Base-by-base conservation (phyloP, 2,329 filamentous ascomycete genomes). In the Harringtonia aguacate region DNA sequence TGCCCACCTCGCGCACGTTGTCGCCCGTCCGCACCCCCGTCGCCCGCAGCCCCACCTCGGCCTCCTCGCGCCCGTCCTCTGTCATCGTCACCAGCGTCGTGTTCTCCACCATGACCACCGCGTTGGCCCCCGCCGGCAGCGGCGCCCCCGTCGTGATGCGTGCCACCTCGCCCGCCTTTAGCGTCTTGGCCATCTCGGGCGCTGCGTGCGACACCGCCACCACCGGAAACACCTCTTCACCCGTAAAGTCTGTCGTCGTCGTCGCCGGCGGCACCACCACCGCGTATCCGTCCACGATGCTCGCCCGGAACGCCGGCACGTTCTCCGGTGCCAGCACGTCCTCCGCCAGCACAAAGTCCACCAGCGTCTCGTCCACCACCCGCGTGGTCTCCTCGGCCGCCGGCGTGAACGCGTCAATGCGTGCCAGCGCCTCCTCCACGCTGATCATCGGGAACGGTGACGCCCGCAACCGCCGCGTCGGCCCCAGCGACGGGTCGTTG, bases 71-170 rank as follows among this genome's bases (percentile, higher is more conserved):
- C 81, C 85, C 80, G 0, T 28, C 22, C 0, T 28, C 22, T 17
- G 87, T 92, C 61, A 77, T 79, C 2, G 76, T 80, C 48, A 75
- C 78, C 5, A 98, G 68, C 1, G 81, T 65, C 0, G 92, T 98
- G 56, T 95, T 92, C 64, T 98, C 92, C 1, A 98, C 92, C 87
- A 94, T 97, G 38, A 95, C 82, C 6, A 98, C 89, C 1, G 90
- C 83, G 22, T 86, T 94, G 2, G 92, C 87, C 1, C 89, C 87
- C 0, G 81, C 80, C 1, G 92, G 92, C 1, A 98, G 67, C 12
- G 92, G 90, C 7, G 92, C 92, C 0, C 92, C 92, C 0, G 92
- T 98, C 0, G 92, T 98, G 53, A 98, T 95, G 38, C 92, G 75
- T 1, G 90, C 84, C 43, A 97, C 81, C 50, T 88, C 74, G 0